phyloP scores from a whole-genome alignment of 1,139 yeast species.

The Diutina ranongensis region DNA sequence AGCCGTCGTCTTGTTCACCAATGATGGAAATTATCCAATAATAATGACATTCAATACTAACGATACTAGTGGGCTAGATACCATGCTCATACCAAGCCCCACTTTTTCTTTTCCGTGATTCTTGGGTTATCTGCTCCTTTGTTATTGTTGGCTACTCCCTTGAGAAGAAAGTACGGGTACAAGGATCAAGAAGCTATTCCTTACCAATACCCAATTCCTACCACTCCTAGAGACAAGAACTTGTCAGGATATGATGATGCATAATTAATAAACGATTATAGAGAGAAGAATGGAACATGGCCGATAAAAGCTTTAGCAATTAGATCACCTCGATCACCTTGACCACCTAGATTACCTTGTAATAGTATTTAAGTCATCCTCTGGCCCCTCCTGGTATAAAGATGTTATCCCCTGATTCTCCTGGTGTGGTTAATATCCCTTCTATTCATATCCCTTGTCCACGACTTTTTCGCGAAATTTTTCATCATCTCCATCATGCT shows the following conservation, averaged over 20 bases:
- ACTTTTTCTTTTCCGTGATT: conserved; percentile 57
- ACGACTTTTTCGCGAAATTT: not conserved
- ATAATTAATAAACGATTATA: conserved; percentile 6
- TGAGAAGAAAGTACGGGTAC: conserved; percentile 60
- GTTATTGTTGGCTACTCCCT: conserved; percentile 49
- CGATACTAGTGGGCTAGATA: conserved; percentile 60
- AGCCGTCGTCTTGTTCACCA: not conserved
- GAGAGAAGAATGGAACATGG: not conserved
- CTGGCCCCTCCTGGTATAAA: too few relatives aligned
- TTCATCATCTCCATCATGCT: not conserved
- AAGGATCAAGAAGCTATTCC: conserved; percentile 65
- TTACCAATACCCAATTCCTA: conserved; percentile 54
- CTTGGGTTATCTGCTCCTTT: conserved; percentile 63
- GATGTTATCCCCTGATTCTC: too few relatives aligned
- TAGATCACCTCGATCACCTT: too few relatives aligned
- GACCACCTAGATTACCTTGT: too few relatives aligned
- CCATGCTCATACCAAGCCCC: conserved; percentile 73
- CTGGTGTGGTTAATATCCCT: too few relatives aligned
- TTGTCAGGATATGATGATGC: conserved; percentile 50
- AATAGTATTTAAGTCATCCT: too few relatives aligned
- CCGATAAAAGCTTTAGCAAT: too few relatives aligned
- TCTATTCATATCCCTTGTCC: too few relatives aligned
- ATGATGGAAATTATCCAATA: too few relatives aligned
- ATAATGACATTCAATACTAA: conserved; percentile 20
- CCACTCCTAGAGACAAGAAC: conserved; percentile 37